A percentile compares a stretch with the other conserved stretches of the same genome.
Evolutionary conservation across 345 rosid species (phyloP).

Genomic region (Laguncularia racemosa): DNA sequence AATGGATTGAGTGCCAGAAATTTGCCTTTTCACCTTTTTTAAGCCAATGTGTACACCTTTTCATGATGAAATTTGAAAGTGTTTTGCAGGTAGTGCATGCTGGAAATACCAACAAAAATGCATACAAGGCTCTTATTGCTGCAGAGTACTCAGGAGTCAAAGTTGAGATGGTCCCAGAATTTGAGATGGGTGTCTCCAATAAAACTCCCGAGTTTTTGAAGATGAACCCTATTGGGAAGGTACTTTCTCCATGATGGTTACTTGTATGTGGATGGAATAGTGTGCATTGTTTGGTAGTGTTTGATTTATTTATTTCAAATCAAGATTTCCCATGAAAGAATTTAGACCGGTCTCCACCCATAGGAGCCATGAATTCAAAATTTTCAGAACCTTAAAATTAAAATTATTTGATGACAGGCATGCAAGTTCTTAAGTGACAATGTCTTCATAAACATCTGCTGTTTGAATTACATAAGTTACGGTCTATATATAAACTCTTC

Average conservation of each 20-base stretch:
- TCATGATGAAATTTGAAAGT: slow-evolving; percentile 3
- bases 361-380: too few species aligned
- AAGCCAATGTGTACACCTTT: neutral
- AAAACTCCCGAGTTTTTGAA: slow-evolving; percentile 74
- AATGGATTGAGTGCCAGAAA: too few species aligned
- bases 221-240: slow-evolving; percentile 97
- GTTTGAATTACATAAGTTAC: too few species aligned
- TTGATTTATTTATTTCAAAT: too few species aligned
- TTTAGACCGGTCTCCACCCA: too few species aligned
- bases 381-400: too few species aligned
- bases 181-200: slow-evolving; percentile 76
- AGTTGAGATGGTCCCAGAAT: slow-evolving; percentile 46
- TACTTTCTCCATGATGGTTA: slow-evolving; percentile 2
- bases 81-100: slow-evolving; percentile 48
- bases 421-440: too few species aligned
- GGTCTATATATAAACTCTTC: too few species aligned
- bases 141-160: slow-evolving; percentile 79
- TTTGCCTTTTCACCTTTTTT: neutral
- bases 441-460: too few species aligned
- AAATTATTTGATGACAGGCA: too few species aligned
- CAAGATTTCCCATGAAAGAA: too few species aligned
- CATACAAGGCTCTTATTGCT: slow-evolving; percentile 56
- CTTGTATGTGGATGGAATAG: neutral
- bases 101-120: slow-evolving; percentile 50
- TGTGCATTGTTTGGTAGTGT: too few species aligned